phyloP scores from a whole-genome alignment of 805 yeast genomes.

The Diddensiella santjacobensis region DNA sequence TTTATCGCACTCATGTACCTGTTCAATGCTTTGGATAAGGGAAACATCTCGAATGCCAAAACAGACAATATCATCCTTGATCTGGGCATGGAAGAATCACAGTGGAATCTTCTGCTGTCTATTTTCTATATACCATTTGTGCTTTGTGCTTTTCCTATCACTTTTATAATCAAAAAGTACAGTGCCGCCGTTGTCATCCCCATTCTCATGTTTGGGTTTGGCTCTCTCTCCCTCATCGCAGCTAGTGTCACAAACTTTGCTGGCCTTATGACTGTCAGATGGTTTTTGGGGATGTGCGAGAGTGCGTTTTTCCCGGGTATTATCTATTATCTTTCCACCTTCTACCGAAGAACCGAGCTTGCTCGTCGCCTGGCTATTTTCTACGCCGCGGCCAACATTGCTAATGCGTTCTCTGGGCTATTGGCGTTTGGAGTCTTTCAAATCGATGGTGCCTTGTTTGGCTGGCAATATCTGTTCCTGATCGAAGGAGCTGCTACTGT shows the following conservation, averaged over 20 bases:
- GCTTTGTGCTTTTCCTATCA: slow-evolving; percentile 42
- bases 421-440: slow-evolving; percentile 50
- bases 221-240: slow-evolving; percentile 39
- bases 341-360: slow-evolving; percentile 47
- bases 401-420: slow-evolving; percentile 59
- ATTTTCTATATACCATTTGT: slow-evolving; percentile 46
- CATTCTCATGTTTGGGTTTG: slow-evolving; percentile 43
- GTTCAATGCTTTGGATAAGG: slow-evolving; percentile 47
- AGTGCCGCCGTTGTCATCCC: slow-evolving; percentile 46
- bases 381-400: slow-evolving; percentile 50
- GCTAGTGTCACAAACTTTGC: slow-evolving; percentile 42
- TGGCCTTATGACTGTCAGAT: slow-evolving; percentile 44
- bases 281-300: slow-evolving; percentile 52
- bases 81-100: slow-evolving; percentile 39
- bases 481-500: slow-evolving; percentile 45
- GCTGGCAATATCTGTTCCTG: slow-evolving; percentile 48
- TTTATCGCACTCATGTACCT: slow-evolving; percentile 45
- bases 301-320: slow-evolving; percentile 50
- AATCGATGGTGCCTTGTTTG: slow-evolving; percentile 38
- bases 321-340: slow-evolving; percentile 44
- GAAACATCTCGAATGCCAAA: slow-evolving; percentile 49
- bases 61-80: slow-evolving; percentile 44
- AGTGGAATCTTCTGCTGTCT: slow-evolving; percentile 46
- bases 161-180: slow-evolving; percentile 37
- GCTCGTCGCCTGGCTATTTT: slow-evolving; percentile 47